Conservation (phyloP, 257 asterid species). For the Jacaranda mimosifolia region DNA sequence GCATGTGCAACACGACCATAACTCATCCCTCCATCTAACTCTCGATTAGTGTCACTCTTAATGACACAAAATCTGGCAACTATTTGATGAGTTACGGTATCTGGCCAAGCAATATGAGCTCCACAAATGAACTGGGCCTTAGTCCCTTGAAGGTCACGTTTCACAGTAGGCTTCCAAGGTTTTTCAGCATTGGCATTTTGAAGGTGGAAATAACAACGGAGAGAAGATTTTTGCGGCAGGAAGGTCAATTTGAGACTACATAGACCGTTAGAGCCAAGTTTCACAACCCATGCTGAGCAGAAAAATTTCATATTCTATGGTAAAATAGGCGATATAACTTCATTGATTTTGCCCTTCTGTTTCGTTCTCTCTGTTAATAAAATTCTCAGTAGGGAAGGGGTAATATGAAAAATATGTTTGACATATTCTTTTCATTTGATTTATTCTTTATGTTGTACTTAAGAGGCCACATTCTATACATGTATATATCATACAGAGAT, state of each 20-base stretch:
- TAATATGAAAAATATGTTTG: not conserved
- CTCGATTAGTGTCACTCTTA: not conserved
- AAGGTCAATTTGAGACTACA: not conserved
- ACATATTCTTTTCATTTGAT: slow-evolving; percentile 30
- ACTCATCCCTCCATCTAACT: slow-evolving; percentile 35
- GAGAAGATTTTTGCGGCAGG: not conserved
- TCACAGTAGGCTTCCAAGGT: not conserved
- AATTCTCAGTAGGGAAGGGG: slow-evolving; percentile 3
- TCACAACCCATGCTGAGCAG: not conserved
- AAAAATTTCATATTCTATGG: not conserved
- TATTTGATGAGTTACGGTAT: not conserved
- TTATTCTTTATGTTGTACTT: slow-evolving; percentile 34
- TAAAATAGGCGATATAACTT: not conserved
- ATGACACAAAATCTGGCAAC: not conserved
- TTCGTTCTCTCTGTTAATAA: not conserved
- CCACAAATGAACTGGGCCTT: not conserved
- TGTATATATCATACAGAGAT: slow-evolving; percentile 37
- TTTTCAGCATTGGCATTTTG: not conserved
- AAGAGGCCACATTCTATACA: slow-evolving; percentile 5
- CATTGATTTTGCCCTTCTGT: not conserved
- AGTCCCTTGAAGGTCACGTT: not conserved
- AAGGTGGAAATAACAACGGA: not conserved
- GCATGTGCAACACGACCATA: slow-evolving; percentile 73
- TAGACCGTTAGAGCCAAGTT: too few relatives aligned
- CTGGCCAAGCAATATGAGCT: not conserved